Evolutionary conservation across 305 asterid genomes (phyloP), one percentile per base, ranked within the genome.

Genomic region (Fraxinus greggii): DNA sequence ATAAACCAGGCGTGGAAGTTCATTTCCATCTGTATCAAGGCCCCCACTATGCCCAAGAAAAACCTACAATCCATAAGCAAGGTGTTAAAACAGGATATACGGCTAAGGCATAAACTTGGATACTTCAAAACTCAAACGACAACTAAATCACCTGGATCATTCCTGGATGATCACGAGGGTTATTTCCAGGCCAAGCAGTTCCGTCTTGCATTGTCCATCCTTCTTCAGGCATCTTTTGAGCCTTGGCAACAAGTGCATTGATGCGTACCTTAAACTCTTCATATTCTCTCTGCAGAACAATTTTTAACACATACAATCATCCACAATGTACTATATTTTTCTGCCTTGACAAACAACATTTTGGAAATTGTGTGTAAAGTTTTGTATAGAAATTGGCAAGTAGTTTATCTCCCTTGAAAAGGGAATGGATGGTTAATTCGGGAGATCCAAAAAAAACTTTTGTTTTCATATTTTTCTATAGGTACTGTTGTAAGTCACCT

Each of bases 151-250:
- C 93, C 88, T 90, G 93, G 69, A 90, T 90, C 93, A 90, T 90
- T 89, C 93, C 93, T 5, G 93, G 92, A 85, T 90, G 93, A 83
- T 90, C 93, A 36, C 93, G 83, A 45, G 91, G 86, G 73, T 89
- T 90, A 86, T 90, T 90, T 85, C 93, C 93, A 10, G 93, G 93
- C 93, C 93, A 90, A 45, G 93, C 32, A 79, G 92, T 89, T 78
- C 93, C 93, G 38, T 90, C 93, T 84, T 86, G 90, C 93, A 90
- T 90, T 42, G 91, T 89, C 93, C 93, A 90, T 76, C 93, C 93
- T 80, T 90, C 93, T 81, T 90, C 93, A 72, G 93, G 93, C 89
- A 90, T 89, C 86, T 90, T 90, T 77, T 88, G 92, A 78, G 93
- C 92, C 81, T 89, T 90, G 76, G 93, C 91, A 75, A 89, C 93